Percentiles rank a stretch among this genome's conserved stretches.
These are phyloP conservation scores for Mycena galericulata DNA, from an alignment of 768 basidiomycete species.

Conservation along the genomic window DNA sequence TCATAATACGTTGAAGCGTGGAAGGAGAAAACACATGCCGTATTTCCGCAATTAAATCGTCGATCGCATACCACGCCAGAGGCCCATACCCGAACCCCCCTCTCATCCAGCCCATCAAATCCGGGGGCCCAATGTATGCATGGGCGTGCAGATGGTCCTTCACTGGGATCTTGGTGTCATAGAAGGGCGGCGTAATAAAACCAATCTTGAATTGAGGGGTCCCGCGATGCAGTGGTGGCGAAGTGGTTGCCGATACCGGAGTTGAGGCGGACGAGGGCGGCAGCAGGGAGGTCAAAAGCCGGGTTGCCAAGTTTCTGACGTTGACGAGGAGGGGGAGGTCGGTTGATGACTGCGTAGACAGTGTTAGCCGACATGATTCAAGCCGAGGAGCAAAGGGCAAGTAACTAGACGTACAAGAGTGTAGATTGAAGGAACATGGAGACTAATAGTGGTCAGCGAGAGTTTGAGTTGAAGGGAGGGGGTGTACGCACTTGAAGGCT, in stretches of 20 bases:
- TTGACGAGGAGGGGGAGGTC: conserved; percentile 80
- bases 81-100: conserved; percentile 69
- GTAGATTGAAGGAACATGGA: conserved; percentile 85
- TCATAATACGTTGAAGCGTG: conserved; percentile 9
- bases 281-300: conserved; percentile 64
- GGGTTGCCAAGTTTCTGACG: conserved; percentile 67
- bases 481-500: conserved; percentile 76
- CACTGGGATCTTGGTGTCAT: conserved; percentile 81
- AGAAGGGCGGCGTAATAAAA: conserved; percentile 84
- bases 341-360: conserved; percentile 67
- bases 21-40: conserved; percentile 58
- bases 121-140: conserved; percentile 74
- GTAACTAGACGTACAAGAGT: conserved; percentile 75
- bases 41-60: conserved; percentile 86
- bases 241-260: conserved; percentile 44
- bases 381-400: neutral
- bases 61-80: conserved; percentile 80
- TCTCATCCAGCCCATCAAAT: conserved; percentile 81
- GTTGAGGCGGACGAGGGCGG: conserved; percentile 50
- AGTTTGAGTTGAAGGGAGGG: neutral
- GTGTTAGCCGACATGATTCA: conserved; percentile 14
- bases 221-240: conserved; percentile 46
- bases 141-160: conserved; percentile 85
- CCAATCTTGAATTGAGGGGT: conserved; percentile 69
- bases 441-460: conserved; percentile 51